These are phyloP conservation scores for Pseudoneurospora amorphoporcata DNA, from an alignment of 495 filamentous ascomycete genomes.

Conservation along the genomic window DNA sequence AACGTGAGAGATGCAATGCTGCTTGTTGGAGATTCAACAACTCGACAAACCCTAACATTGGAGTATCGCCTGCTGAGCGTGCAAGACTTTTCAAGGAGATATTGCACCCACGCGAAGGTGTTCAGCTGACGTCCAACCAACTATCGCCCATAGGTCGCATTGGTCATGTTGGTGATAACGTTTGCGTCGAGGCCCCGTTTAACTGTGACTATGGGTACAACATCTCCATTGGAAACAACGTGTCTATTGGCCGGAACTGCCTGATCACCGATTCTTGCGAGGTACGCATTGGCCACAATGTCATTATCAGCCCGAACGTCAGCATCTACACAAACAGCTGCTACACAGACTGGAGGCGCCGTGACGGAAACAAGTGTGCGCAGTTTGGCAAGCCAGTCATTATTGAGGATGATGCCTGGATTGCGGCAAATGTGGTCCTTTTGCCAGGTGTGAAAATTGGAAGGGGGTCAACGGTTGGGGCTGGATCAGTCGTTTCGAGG, in stretches of 20 bases:
- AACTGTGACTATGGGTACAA: conserved; percentile 95
- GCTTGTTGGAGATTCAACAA: conserved; percentile 88
- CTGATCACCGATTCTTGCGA: conserved; percentile 71
- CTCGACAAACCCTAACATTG: conserved; percentile 66
- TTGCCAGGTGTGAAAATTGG: conserved; percentile 74
- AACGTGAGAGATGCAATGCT: conserved; percentile 76
- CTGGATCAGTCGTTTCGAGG: conserved; percentile 81
- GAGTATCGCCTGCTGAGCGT: conserved; percentile 68
- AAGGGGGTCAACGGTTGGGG: conserved; percentile 67
- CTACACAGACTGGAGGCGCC: conserved; percentile 62
- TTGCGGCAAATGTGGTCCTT: conserved; percentile 59
- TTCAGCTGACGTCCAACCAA: conserved; percentile 34
- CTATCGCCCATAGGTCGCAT: conserved; percentile 38
- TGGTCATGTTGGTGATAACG: conserved; percentile 65
- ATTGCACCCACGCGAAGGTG: conserved; percentile 40
- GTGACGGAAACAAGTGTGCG: conserved; percentile 63
- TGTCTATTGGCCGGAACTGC: conserved; percentile 78
- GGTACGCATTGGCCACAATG: conserved; percentile 66
- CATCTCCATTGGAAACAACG: conserved; percentile 76
- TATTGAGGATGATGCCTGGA: conserved; percentile 84
- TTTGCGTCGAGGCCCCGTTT: conserved; percentile 81
- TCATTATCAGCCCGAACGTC: conserved; percentile 78
- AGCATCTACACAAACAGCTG: conserved; percentile 72
- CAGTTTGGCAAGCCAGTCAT: conserved; percentile 61
- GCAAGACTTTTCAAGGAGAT: conserved; percentile 72